Base-by-base conservation (phyloP, 2,329 filamentous ascomycete genomes). In the Davidsoniella australis region DNA sequence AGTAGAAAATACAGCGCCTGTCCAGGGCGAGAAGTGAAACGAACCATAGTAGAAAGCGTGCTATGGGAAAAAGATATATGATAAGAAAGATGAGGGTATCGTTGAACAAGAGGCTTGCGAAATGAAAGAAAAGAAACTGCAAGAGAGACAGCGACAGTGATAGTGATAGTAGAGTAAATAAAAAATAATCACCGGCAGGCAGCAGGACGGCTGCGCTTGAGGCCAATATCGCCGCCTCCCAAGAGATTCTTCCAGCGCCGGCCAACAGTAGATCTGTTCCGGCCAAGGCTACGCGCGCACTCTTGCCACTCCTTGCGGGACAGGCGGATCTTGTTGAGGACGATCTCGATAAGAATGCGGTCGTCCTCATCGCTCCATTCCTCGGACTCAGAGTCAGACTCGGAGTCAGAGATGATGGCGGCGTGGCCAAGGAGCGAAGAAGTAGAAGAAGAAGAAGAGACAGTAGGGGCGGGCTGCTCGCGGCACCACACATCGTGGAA, bases 221-320 rank as follows among this genome's bases (percentile, higher is more conserved):
- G 63, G 7, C 75, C 76, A 18, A 81, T 66, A 24, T 79, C 74
- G 48, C 76, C 76, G 52, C 66, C 67, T 41, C 68, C 61, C 61
- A 81, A 70, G 36, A 82, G 63, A 50, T 70, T 78, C 66, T 73
- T 77, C 78, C 78, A 82, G 56, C 78, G 65, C 46, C 70, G 66
- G 40, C 71, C 72, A 42, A 80, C 66, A 52, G 68, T 73, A 51
- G 68, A 65, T 47, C 73, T 66, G 61, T 80, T 75, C 57, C 72
- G 75, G 54, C 78, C 77, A 6, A 82, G 65, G 55, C 68, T 76
- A 52, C 75, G 68, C 41, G 77, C 78, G 60, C 77, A 81, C 58
- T 82, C 77, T 52, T 79, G 74, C 78, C 77, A 81, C 51, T 82
- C 76, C 46, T 70, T 68, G 62, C 76, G 79, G 56, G 71, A 72